Percentiles rank a stretch among this genome's conserved stretches.
Evolutionary conservation across 2,329 filamentous ascomycete species (phyloP).

Genomic region (Fusarium gaditjirri): DNA sequence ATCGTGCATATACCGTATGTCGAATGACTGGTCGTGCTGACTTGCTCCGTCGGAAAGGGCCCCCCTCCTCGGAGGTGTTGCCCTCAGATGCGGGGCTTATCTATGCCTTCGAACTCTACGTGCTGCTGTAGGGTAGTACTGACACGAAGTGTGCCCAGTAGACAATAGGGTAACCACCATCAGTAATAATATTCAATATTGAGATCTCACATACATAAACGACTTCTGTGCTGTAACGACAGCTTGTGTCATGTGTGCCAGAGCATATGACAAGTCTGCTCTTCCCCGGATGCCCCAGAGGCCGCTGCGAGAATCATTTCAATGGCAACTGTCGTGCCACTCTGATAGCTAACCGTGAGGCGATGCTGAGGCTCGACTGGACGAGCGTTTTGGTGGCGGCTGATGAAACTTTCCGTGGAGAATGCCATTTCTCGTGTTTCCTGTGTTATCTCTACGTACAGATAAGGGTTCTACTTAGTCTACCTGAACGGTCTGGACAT

Average conservation of each 20-base stretch:
- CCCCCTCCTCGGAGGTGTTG: constrained; percentile 15
- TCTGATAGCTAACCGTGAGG: background rate
- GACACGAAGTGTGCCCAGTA: background rate
- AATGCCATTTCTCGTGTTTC: background rate
- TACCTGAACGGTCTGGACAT: background rate
- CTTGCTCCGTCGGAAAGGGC: background rate
- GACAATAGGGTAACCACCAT: constrained; percentile 26
- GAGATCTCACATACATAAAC: background rate
- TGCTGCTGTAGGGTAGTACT: background rate
- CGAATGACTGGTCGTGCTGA: constrained; percentile 13
- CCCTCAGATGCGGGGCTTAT: constrained; percentile 8
- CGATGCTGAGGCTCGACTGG: background rate
- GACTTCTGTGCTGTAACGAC: background rate
- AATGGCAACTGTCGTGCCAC: constrained; percentile 5
- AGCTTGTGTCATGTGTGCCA: constrained; percentile 17
- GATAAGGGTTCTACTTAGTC: background rate
- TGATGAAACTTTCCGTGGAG: background rate
- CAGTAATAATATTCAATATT: background rate
- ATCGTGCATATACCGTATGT: constrained; percentile 19
- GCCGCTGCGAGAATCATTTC: background rate
- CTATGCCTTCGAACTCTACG: constrained; percentile 5
- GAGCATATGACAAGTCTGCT: constrained; percentile 19
- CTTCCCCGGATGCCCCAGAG: background rate
- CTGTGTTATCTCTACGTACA: background rate
- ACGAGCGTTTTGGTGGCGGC: background rate